phyloP scores from a whole-genome alignment of 2,329 filamentous ascomycete genomes.

The Pestalotiopsis sp. region DNA sequence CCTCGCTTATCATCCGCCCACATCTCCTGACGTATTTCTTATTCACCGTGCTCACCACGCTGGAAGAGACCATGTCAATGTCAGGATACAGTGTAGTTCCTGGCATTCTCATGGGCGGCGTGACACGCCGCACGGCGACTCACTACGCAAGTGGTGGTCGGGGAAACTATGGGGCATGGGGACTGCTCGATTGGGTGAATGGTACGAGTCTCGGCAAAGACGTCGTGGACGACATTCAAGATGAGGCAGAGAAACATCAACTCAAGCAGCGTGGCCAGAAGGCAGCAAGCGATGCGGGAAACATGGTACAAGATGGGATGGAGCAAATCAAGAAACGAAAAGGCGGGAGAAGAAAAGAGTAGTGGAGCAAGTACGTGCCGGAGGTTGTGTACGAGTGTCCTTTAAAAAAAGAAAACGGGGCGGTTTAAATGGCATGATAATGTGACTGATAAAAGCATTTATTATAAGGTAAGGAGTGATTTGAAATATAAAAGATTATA shows the following conservation, averaged over 20 bases:
- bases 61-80: slow-evolving; percentile 68
- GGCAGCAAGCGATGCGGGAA: slow-evolving; percentile 34
- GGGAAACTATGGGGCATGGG: slow-evolving; percentile 65
- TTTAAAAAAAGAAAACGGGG: too few species aligned
- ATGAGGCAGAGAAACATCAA: slow-evolving; percentile 58
- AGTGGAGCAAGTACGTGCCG: not conserved
- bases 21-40: slow-evolving; percentile 75
- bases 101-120: slow-evolving; percentile 55
- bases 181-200: slow-evolving; percentile 63
- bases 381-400: too few species aligned
- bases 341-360: slow-evolving; percentile 24
- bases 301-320: slow-evolving; percentile 36
- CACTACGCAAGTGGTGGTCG: slow-evolving; percentile 60
- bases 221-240: slow-evolving; percentile 54
- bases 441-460: too few species aligned
- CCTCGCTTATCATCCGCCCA: slow-evolving; percentile 65
- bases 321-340: slow-evolving; percentile 32
- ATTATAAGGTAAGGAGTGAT: too few species aligned
- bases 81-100: slow-evolving; percentile 67
- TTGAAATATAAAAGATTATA: too few species aligned
- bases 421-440: too few species aligned
- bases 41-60: slow-evolving; percentile 62
- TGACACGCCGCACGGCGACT: slow-evolving; percentile 44
- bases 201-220: slow-evolving; percentile 58
- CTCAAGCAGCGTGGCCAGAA: slow-evolving; percentile 43